phyloP scores from a whole-genome alignment of 305 asterid species.

The Petunia hybrid region DNA sequence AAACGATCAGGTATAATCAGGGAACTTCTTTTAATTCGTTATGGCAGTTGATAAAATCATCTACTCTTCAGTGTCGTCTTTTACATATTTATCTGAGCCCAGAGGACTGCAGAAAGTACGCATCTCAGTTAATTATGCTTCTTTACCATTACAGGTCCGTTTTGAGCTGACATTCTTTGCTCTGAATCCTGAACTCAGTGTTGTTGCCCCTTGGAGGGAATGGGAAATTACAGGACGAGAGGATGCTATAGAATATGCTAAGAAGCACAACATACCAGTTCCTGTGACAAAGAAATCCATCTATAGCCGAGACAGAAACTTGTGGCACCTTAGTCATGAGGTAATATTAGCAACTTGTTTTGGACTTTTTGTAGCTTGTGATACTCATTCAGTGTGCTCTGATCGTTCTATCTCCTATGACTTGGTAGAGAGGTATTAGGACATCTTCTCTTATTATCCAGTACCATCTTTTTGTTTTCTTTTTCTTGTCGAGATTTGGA shows the following conservation, averaged over 20 bases:
- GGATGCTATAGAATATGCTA: slow-evolving; percentile 96
- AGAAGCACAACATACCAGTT: slow-evolving; percentile 88
- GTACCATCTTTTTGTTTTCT: background rate
- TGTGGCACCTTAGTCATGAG: slow-evolving; percentile 99
- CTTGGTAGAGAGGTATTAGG: background rate
- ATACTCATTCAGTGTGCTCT: background rate
- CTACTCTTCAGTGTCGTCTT: slow-evolving; percentile 5
- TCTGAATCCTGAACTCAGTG: slow-evolving; percentile 90
- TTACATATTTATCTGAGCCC: slow-evolving; percentile 20
- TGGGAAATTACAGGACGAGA: slow-evolving; percentile 98
- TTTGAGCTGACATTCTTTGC: slow-evolving; percentile 99
- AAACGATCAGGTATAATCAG: slow-evolving; percentile 79
- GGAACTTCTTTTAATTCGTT: slow-evolving; percentile 31
- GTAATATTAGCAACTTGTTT: slow-evolving; percentile 41
- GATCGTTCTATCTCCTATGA: background rate
- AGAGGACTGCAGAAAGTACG: background rate
- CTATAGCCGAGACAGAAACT: slow-evolving; percentile 97
- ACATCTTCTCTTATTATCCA: background rate
- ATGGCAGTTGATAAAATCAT: slow-evolving; percentile 23
- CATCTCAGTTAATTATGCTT: slow-evolving; percentile 23
- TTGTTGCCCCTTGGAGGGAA: slow-evolving; percentile 99
- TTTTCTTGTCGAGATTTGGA: background rate
- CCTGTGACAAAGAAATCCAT: slow-evolving; percentile 96
- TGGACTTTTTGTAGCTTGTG: slow-evolving; percentile 1
- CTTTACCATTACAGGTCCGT: slow-evolving; percentile 69